Percentiles rank a stretch among this genome's conserved stretches.
Evolutionary conservation across 2,329 filamentous ascomycete genomes (phyloP).

Genomic region (Aspergillus cejpii): DNA sequence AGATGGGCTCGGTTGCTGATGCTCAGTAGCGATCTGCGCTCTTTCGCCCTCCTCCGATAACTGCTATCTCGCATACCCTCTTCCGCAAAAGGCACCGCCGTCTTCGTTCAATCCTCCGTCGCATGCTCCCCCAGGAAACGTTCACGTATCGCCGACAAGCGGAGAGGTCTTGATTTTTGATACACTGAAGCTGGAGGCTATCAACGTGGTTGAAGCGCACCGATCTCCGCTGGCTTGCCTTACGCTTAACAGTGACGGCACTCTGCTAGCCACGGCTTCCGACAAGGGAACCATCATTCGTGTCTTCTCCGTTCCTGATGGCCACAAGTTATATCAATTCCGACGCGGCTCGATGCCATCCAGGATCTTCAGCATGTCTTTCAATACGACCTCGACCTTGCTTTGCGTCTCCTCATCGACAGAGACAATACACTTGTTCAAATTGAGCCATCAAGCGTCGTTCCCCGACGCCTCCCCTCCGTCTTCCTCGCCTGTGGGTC

Average conservation of each 20-base stretch:
- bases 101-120: constrained; percentile 56
- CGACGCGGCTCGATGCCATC: constrained; percentile 90
- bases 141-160: constrained; percentile 73
- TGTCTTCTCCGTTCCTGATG: constrained; percentile 85
- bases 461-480: constrained; percentile 23
- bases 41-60: constrained; percentile 91
- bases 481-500: constrained; percentile 21
- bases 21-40: constrained; percentile 66
- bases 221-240: constrained; percentile 85
- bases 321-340: constrained; percentile 93
- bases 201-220: constrained; percentile 94
- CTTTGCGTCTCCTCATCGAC: constrained; percentile 93
- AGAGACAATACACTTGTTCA: constrained; percentile 95
- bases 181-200: constrained; percentile 77
- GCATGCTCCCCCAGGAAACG: constrained; percentile 70
- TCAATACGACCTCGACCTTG: constrained; percentile 87
- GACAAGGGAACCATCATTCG: constrained; percentile 97
- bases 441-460: constrained; percentile 50
- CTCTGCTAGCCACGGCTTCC: constrained; percentile 83
- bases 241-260: constrained; percentile 86
- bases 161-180: constrained; percentile 94
- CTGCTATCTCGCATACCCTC: constrained; percentile 89
- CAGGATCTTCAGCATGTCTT: constrained; percentile 97
- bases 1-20: constrained; percentile 10
- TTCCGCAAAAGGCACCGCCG: constrained; percentile 59